Base-by-base conservation (phyloP, 2,329 filamentous ascomycete species). In the Coniochaeta sp. region DNA sequence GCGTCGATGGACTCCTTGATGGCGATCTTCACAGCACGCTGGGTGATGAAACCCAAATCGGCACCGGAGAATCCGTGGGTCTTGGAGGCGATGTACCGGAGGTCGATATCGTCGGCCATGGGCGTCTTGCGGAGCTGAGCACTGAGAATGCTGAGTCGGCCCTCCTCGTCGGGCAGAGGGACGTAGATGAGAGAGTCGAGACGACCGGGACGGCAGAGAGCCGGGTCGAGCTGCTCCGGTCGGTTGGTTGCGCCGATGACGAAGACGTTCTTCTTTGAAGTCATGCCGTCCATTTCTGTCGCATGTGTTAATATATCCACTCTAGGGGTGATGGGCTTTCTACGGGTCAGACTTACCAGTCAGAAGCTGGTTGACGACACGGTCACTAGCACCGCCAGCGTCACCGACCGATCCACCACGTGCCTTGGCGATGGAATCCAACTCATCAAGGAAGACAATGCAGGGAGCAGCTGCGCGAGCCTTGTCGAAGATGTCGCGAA, bases 261-360 rank as follows among this genome's bases (percentile, higher is more conserved):
- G 79, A 99, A 99, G 65, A 99, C 95, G 75, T 99, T 99, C 90
- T 99, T 99, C 90, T 99, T 99, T 42, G 93, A 97, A 54, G 93
- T 98, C 93, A 98, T 98, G 70, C 93, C 93, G 68, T 98, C 93
- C 93, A 98, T 97, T 86, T 98, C 91, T 69, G 59, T 32, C 59
- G 17, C 26, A 36, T 22, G 40, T n/a, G 59, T 68, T 62, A 69
- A 64, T 22, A 61, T 54, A 7, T 8, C n/a, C 5, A 16, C n/a
- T 3, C 5, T 52, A 30, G 36, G 44, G 26, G n/a, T 30, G 30
- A 19, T 19, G 19, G 44, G 4, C 12, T 38, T 36, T 36, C n/a
- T 28, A 30, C 16, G 14, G 19, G 30, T 60, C 9, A 8, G 68
- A 79, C 86, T 84, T 85, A 91, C 89, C 91, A 67, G 95, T 99